phyloP scores from a whole-genome alignment of 2,329 filamentous ascomycete genomes.

The Elsinoe australis region DNA sequence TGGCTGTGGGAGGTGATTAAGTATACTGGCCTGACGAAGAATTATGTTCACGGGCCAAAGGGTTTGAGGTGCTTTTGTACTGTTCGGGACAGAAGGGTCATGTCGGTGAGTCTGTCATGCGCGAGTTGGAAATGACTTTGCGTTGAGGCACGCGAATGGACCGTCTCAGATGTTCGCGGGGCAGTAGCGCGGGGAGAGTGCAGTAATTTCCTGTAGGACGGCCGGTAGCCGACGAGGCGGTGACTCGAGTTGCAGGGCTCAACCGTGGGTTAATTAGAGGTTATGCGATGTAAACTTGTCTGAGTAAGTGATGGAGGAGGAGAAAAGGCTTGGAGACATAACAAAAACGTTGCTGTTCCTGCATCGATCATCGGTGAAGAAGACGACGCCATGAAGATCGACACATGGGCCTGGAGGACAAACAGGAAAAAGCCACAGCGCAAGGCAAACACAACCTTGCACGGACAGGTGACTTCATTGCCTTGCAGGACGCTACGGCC shows the following conservation, averaged over 20 bases:
- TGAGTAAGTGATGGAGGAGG: not conserved
- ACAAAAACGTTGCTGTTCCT: not conserved
- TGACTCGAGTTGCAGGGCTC: not conserved
- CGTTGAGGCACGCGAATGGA: constrained; percentile 1
- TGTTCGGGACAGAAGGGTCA: not conserved
- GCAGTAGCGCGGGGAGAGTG: not conserved
- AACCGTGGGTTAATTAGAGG: not conserved
- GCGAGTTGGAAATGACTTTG: constrained; percentile 4
- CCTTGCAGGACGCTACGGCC: too few species aligned
- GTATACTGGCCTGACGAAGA: constrained; percentile 2
- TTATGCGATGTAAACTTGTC: not conserved
- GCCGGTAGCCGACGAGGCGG: not conserved
- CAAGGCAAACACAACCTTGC: too few species aligned
- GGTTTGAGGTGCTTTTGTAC: not conserved
- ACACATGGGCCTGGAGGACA: not conserved
- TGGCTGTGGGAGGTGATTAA: not conserved
- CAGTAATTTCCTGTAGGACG: too few species aligned
- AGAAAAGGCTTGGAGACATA: constrained; percentile 2
- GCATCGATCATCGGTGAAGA: constrained; percentile 12
- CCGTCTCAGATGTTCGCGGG: not conserved
- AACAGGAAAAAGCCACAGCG: not conserved
- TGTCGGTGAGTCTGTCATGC: constrained; percentile 15
- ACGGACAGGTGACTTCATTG: constrained; percentile 3
- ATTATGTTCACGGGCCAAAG: not conserved
- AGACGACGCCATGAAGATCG: not conserved